Conservation (phyloP, 2,329 filamentous ascomycete species). For the Colletotrichum orchidophilum region DNA sequence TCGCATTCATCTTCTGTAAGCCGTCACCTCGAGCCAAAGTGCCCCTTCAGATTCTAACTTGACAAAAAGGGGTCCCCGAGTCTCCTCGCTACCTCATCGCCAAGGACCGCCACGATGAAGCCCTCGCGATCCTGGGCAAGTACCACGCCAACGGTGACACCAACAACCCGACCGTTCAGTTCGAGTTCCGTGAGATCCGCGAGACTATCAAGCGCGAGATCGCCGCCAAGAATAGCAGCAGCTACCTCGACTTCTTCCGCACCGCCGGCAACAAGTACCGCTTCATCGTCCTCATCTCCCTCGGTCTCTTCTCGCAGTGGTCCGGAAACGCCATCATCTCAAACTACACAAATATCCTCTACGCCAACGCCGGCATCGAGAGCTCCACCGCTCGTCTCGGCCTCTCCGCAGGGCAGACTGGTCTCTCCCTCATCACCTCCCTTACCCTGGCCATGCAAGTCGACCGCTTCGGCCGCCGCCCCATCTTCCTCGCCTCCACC, state of each 20-base stretch:
- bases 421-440: constrained; percentile 62
- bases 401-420: constrained; percentile 56
- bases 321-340: constrained; percentile 68
- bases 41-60: neutral
- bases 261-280: constrained; percentile 68
- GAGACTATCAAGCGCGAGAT: constrained; percentile 65
- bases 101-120: constrained; percentile 47
- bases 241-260: constrained; percentile 62
- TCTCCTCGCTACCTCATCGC: constrained; percentile 53
- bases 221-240: constrained; percentile 55
- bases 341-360: constrained; percentile 65
- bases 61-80: constrained; percentile 47
- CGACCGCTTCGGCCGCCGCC: constrained; percentile 64
- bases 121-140: constrained; percentile 46
- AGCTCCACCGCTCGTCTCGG: constrained; percentile 55
- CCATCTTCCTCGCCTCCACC: constrained; percentile 60
- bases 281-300: constrained; percentile 59
- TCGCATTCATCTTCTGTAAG: constrained; percentile 57
- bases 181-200: constrained; percentile 68
- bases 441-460: constrained; percentile 61
- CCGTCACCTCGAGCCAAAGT: neutral
- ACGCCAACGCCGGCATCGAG: constrained; percentile 61
- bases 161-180: constrained; percentile 61
- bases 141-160: constrained; percentile 45
- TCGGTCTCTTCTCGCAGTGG: constrained; percentile 69